Percentiles rank a stretch among this genome's conserved stretches.
Evolutionary conservation across 2,329 filamentous ascomycete species (phyloP).

Genomic region (Didymella glomerata): DNA sequence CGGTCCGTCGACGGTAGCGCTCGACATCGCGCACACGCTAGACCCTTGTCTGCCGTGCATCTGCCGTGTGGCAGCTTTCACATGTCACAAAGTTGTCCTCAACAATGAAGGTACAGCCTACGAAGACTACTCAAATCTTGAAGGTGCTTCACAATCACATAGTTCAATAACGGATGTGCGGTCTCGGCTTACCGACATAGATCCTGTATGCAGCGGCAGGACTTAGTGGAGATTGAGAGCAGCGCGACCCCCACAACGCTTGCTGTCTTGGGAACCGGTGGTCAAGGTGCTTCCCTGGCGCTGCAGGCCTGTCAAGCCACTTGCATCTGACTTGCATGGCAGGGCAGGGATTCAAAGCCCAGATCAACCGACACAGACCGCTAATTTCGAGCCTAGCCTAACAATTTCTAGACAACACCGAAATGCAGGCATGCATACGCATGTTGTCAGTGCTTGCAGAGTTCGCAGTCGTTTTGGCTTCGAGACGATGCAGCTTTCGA

Average conservation of each 20-base stretch:
- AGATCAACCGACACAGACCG: slow-evolving; percentile 27
- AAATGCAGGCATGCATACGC: slow-evolving; percentile 9
- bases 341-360: slow-evolving; percentile 32
- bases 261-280: slow-evolving; percentile 33
- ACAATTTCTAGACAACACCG: slow-evolving; percentile 3
- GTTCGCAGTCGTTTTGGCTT: slow-evolving; percentile 12
- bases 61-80: slow-evolving; percentile 20
- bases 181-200: background rate
- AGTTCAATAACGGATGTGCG: background rate
- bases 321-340: slow-evolving; percentile 41
- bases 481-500: slow-evolving; percentile 12
- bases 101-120: slow-evolving; percentile 1
- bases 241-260: slow-evolving; percentile 20
- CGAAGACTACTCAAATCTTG: background rate
- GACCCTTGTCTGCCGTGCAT: slow-evolving; percentile 24
- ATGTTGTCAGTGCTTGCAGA: slow-evolving; percentile 19
- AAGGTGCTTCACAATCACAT: background rate
- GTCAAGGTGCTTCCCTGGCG: slow-evolving; percentile 26
- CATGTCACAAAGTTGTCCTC: slow-evolving; percentile 23
- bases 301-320: slow-evolving; percentile 37
- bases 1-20: slow-evolving; percentile 13
- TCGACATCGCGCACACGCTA: slow-evolving; percentile 28
- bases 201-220: slow-evolving; percentile 3
- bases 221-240: slow-evolving; percentile 12
- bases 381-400: slow-evolving; percentile 14